Evolutionary conservation across 306 rosid genomes (phyloP).

Genomic region (Trifolium subterraneum): DNA sequence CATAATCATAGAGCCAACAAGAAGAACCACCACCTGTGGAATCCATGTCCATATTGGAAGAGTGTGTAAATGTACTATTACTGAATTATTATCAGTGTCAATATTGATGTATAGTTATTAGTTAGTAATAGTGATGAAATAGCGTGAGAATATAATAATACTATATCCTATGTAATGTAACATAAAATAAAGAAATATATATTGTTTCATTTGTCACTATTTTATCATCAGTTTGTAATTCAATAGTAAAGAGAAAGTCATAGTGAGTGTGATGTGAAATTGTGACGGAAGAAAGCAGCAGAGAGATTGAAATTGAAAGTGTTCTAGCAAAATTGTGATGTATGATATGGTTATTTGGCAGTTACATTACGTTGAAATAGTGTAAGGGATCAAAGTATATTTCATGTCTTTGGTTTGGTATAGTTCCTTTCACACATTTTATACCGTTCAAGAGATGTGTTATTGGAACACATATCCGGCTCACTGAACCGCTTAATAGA

Average conservation of each 20-base stretch:
- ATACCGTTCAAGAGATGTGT: too few species aligned
- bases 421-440: slow-evolving; percentile 3
- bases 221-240: not conserved
- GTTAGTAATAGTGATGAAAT: not conserved
- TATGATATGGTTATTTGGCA: slow-evolving; percentile 42
- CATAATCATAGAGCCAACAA: slow-evolving; percentile 66
- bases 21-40: slow-evolving; percentile 44
- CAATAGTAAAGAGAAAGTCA: slow-evolving; percentile 41
- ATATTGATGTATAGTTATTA: not conserved
- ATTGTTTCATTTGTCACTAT: slow-evolving; percentile 14
- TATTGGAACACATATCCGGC: too few species aligned
- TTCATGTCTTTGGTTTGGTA: slow-evolving; percentile 5
- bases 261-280: slow-evolving; percentile 11
- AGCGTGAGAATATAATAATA: slow-evolving; percentile 53
- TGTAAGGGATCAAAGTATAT: slow-evolving; percentile 29
- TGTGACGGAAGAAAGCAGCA: slow-evolving; percentile 47
- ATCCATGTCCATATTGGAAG: slow-evolving; percentile 52
- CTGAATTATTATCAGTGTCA: not conserved
- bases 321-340: slow-evolving; percentile 33
- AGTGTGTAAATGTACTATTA: not conserved
- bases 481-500: too few species aligned
- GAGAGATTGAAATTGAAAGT: slow-evolving; percentile 8
- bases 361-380: slow-evolving; percentile 42
- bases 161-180: not conserved
- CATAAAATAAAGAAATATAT: not conserved